Base-by-base conservation (phyloP, 306 rosid genomes). In the Ormosia emarginata region DNA sequence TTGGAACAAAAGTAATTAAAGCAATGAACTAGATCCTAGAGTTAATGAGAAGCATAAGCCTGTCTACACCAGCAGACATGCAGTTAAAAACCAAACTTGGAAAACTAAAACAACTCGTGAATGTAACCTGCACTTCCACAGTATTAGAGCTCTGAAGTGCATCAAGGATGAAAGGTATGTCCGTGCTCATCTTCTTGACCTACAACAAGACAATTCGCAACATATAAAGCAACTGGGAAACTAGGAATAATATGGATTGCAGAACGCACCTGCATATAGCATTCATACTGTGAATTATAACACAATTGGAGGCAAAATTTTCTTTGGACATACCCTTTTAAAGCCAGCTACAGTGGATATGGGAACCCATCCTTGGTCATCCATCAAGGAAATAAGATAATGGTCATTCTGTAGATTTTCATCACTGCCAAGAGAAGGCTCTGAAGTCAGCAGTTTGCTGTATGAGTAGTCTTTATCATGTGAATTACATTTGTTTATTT, bases 281-380 rank as follows among this genome's bases (percentile, higher is more conserved):
- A 83, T 41, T 43, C 47, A 46, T 55, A 53, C 30, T 37, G 53
- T 50, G 63, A 40, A 32, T 8, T 43, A 71, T 33, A 68, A 68
- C 33, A 83, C n/a, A 63, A 67, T 41, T 37, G 64, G 52, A 77
- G 30, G 69, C 34, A 83, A 64, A 75, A 71, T n/a, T 17, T 75
- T 62, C 40, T 58, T 44, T 17, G 30, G 56, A 74, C 87, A 74
- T 86, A 95, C 99, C 96, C 99, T 92, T 86, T 93, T 95, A 84
- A 95, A 95, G 82, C 66, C 94, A 4, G 98, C 97, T 77, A 95
- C 84, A 33, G 50, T 79, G 47, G 90, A 82, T 81, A 95, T 87
- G 55, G 92, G 88, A 79, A 93, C 97, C 97, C 98, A 92, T 83
- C 99, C 99, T 86, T 93, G 92, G 78, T 87, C 91, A 85, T 95